phyloP scores from a whole-genome alignment of 176 grass and related monocot species.

The Elaeis guineensis region DNA sequence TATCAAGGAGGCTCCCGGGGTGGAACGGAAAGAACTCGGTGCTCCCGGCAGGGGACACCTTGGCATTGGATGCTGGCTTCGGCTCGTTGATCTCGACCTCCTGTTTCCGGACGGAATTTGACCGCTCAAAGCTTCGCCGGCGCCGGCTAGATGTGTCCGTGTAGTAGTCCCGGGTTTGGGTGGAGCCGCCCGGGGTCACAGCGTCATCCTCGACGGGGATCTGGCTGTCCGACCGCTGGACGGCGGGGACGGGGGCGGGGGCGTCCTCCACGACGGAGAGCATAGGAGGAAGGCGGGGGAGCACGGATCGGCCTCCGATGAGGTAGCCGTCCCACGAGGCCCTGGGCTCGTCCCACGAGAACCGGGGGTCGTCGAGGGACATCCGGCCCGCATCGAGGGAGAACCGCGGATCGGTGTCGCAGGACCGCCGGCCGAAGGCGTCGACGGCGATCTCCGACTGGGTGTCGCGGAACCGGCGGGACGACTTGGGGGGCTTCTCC shows the following conservation, averaged over 20 bases:
- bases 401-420: conserved; percentile 88
- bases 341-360: conserved; percentile 85
- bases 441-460: conserved; percentile 56
- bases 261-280: conserved; percentile 76
- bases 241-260: neutral
- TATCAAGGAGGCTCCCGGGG: conserved; percentile 59
- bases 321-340: conserved; percentile 97
- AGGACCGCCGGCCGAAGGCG: conserved; percentile 57
- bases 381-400: conserved; percentile 84
- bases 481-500: conserved; percentile 41
- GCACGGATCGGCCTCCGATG: conserved; percentile 52
- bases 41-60: conserved; percentile 51
- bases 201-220: conserved; percentile 93
- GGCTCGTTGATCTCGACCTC: conserved; percentile 42
- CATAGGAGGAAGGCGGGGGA: conserved; percentile 77
- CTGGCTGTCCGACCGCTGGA: conserved; percentile 77
- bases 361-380: conserved; percentile 83
- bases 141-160: conserved; percentile 50
- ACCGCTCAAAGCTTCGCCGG: conserved; percentile 68
- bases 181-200: conserved; percentile 41
- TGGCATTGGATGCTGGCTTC: conserved; percentile 25
- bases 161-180: conserved; percentile 83
- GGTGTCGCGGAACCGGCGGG: conserved; percentile 32
- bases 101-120: conserved; percentile 49
- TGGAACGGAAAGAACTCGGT: conserved; percentile 88